Evolutionary conservation across 805 yeast genomes (phyloP).

Genomic region (Danielozyma ontarioensis): DNA sequence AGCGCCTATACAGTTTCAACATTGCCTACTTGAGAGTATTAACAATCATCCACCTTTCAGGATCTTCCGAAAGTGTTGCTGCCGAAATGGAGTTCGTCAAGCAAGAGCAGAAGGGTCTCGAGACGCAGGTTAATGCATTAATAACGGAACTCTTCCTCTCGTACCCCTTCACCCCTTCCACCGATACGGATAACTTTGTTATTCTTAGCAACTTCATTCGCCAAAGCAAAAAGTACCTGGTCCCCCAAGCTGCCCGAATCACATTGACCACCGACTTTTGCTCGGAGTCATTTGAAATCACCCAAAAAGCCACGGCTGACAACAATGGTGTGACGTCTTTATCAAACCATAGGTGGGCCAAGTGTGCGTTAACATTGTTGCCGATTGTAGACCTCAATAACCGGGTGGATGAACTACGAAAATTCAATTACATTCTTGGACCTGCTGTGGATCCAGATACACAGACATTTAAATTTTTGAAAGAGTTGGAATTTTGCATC

Average conservation of each 20-base stretch:
- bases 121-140: not conserved
- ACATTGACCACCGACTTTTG: slow-evolving; percentile 20
- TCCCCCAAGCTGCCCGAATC: not conserved
- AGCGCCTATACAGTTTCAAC: slow-evolving; percentile 3
- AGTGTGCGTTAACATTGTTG: slow-evolving; percentile 30
- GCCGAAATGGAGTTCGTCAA: not conserved
- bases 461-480: slow-evolving; percentile 11
- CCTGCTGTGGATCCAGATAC: slow-evolving; percentile 5
- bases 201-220: not conserved
- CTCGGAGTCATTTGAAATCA: slow-evolving; percentile 24
- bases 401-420: slow-evolving; percentile 26
- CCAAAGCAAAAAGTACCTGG: no score
- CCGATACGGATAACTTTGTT: not conserved
- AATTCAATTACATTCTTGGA: slow-evolving; percentile 20
- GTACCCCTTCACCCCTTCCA: not conserved
- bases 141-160: not conserved
- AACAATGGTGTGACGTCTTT: not conserved
- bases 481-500: slow-evolving; percentile 26
- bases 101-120: not conserved
- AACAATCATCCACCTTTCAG: not conserved
- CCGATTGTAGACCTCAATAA: slow-evolving; percentile 32
- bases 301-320: not conserved
- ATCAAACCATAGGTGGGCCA: slow-evolving; percentile 29
- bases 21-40: not conserved
- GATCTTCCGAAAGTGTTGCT: not conserved